These are phyloP conservation scores for Gossypium trilobum DNA, from an alignment of 441 rosid genomes.

Conservation along the genomic window DNA sequence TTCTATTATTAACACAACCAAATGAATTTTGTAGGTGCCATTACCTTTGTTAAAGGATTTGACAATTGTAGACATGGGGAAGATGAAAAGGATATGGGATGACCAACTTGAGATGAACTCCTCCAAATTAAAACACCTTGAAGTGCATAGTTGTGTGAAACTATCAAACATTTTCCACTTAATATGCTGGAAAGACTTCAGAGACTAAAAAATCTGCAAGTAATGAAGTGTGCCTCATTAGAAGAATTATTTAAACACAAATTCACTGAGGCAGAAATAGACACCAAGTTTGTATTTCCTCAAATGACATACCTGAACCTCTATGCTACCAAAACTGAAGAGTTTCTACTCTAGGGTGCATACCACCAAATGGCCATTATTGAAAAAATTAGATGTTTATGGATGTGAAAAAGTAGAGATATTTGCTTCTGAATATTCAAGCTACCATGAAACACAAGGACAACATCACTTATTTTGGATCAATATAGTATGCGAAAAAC, in stretches of 20 bases:
- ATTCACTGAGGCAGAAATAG: background rate
- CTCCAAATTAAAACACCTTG: background rate
- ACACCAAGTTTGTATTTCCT: background rate
- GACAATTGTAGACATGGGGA: background rate
- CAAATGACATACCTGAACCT: constrained; percentile 8
- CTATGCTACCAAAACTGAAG: constrained; percentile 10
- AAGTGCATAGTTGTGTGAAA: background rate
- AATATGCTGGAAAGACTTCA: background rate
- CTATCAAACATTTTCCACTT: background rate
- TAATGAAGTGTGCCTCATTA: constrained; percentile 1
- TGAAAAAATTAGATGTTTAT: constrained; percentile 2
- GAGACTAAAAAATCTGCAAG: background rate
- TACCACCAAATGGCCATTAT: constrained; percentile 2
- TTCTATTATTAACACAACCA: background rate
- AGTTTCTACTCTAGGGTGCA: constrained; percentile 10
- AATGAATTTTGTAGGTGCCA: background rate
- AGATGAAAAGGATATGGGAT: background rate
- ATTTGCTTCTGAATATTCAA: background rate
- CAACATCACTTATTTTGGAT: background rate
- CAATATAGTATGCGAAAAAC: background rate
- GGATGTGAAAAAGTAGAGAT: constrained; percentile 2
- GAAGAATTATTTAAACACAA: background rate
- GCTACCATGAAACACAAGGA: background rate
- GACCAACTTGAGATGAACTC: background rate
- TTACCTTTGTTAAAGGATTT: background rate